Conservation (phyloP, 1,139 yeast genomes). For the Lodderomyces elongisporus region DNA sequence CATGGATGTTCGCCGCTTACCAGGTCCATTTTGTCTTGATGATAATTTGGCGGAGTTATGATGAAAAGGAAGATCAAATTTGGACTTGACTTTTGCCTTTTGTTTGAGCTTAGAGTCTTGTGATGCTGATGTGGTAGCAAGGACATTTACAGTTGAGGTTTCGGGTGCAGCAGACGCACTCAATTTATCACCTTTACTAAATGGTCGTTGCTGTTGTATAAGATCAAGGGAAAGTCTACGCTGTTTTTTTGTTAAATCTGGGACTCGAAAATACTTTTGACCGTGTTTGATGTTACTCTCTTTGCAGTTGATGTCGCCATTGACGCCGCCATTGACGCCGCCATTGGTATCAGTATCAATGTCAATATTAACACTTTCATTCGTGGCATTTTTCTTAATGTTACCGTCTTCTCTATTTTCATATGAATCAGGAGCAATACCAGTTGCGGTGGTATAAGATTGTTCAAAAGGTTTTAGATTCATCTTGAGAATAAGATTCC, state of each 20-base stretch:
- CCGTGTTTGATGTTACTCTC: conserved; percentile 8
- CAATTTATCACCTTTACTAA: conserved; percentile 14
- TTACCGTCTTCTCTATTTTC: too few relatives aligned
- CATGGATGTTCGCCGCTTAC: conserved; percentile 27
- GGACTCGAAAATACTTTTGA: conserved; percentile 2
- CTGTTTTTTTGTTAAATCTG: conserved; percentile 20
- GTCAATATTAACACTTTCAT: too few relatives aligned
- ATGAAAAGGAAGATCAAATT: too few relatives aligned
- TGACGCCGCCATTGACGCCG: conserved; percentile 8
- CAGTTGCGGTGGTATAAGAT: too few relatives aligned
- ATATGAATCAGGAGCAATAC: too few relatives aligned
- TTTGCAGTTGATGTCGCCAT: too few relatives aligned
- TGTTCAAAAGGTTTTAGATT: too few relatives aligned
- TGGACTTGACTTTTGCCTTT: not conserved
- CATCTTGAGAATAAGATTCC: too few relatives aligned
- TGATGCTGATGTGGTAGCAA: conserved; percentile 14
- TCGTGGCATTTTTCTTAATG: too few relatives aligned
- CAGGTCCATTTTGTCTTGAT: conserved; percentile 1
- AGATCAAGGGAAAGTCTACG: conserved; percentile 31
- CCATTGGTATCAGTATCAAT: too few relatives aligned
- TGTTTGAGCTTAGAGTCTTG: not conserved
- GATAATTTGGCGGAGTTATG: too few relatives aligned
- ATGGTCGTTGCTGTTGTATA: conserved; percentile 20
- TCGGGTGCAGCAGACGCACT: conserved; percentile 30
- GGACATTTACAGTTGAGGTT: conserved; percentile 32